Base-by-base conservation (phyloP, 1,139 yeast species). In the Scheffersomyces quercinus region DNA sequence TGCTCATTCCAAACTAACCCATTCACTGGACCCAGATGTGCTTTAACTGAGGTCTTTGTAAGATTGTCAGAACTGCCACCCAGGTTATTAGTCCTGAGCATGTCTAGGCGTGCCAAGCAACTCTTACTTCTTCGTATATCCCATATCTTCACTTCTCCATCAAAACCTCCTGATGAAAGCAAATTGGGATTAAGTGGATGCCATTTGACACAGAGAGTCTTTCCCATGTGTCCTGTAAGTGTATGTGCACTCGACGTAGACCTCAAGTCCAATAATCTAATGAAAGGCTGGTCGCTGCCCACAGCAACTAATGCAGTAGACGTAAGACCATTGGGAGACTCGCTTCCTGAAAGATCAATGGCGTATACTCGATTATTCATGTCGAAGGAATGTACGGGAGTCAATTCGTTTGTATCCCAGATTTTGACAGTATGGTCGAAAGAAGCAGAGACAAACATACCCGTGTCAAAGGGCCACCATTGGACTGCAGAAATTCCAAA, bases 381-480 rank as follows among this genome's bases (percentile, higher is more conserved):
- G 45, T 82, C 76, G 53, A 88, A 87, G 2, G 79, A 64, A 54
- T 87, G 88, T 0, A 83, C 96, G 10, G 83, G 80, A 11, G 68
- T 65, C 50, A 88, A 65, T 26, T 77, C 69, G 46, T 78, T 77
- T 0, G 97, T 78, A 58, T 89, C 97, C 96, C 96, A 91, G 0
- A 89, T 73, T 49, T 85, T 87, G 28, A 90, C 79, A 0, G 81
- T 76, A 47, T 81, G 82, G 59, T 91, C 98, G 59, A 84, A 88
- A 0, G 96, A 88, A 0, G 90, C 82, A 2, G 90, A 77, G 9
- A 89, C 75, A 67, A 90, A 90, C 82, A 91, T 76, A 1, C 97
- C 97, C 24, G 84, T 82, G 61, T 91, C 98, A 42, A 71, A 71
- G 0, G 95, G 91, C 93, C 96, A 91, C 97, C 98, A 91, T 55